Evolutionary conservation across 2,329 filamentous ascomycete genomes (phyloP), one percentile per base, ranked within the genome.

Genomic region (Apiospora marii): DNA sequence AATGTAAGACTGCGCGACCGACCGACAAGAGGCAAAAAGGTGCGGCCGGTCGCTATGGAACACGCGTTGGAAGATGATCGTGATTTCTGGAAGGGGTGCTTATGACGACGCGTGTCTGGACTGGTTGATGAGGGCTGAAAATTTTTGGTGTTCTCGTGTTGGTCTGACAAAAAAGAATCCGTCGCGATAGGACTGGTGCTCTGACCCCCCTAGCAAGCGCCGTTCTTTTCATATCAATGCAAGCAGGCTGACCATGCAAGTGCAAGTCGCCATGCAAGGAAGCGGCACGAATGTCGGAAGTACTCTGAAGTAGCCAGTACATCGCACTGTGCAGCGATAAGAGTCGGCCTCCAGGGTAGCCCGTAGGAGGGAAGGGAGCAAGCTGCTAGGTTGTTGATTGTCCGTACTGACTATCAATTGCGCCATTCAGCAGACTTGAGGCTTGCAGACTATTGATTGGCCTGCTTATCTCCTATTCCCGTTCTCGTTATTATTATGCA

Each of bases 181-280:
- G 68, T 73, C 72, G 72, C 73, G 72, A 74, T 72, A 68, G 72
- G 74, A 76, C 76, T 72, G 72, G 48, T 53, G 68, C 68, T 53
- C 68, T 70, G 68, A 58, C 68, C 68, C 72, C 72, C 72, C 53
- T 68, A 70, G 75, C 77, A 79, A 76, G 77, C 75, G 75, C 75
- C 76, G 74, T 70, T 70, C 68, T 48, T 53, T 74, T 74, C 73
- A 74, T 74, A 64, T 73, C 70, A 76, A 79, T 78, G 77, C 76
- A 79, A 76, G 73, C 76, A 73, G 75, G 77, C 77, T 78, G 77
- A 78, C 77, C 68, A 78, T 77, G 73, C 72, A 74, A 73, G 70
- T 69, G 44, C 58, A 41, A 64, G 58, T 69, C 67, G 48, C 24
- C 24, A 75, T 77, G 75, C 77, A 78, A 71, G 78, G 74, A 74